Conservation (phyloP, 2,329 filamentous ascomycete species). For the Pestalotiopsis sp. region DNA sequence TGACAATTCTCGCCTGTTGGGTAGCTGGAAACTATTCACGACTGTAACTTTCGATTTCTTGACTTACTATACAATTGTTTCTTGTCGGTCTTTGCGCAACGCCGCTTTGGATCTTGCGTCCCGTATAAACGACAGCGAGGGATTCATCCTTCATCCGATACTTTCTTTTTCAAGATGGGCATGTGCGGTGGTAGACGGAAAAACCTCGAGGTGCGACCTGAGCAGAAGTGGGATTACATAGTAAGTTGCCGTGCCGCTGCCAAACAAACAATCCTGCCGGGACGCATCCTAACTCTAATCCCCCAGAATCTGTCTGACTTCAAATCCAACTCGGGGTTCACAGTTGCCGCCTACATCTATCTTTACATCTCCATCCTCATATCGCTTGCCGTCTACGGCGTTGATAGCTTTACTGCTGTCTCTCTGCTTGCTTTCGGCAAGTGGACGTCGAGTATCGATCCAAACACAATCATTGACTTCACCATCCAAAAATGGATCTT, state of each 20-base stretch:
- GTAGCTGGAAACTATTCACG: slow-evolving; percentile 14
- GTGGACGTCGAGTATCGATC: slow-evolving; percentile 84
- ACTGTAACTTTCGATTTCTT: not conserved
- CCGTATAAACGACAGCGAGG: not conserved
- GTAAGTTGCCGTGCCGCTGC: slow-evolving; percentile 49
- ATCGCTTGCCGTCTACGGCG: slow-evolving; percentile 81
- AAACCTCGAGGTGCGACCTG: slow-evolving; percentile 68
- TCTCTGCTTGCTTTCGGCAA: slow-evolving; percentile 87
- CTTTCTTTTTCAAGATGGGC: slow-evolving; percentile 55
- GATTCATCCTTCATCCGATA: not conserved
- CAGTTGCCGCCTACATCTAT: slow-evolving; percentile 80
- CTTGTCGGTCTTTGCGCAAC: not conserved
- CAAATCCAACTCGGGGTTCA: slow-evolving; percentile 77
- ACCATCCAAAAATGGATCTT: slow-evolving; percentile 93
- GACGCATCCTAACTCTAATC: slow-evolving; percentile 10
- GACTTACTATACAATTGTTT: not conserved
- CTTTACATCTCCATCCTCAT: slow-evolving; percentile 80
- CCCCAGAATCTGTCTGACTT: slow-evolving; percentile 68
- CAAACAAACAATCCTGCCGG: not conserved
- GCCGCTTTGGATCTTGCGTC: not conserved
- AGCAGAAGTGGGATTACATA: slow-evolving; percentile 96
- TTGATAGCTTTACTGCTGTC: slow-evolving; percentile 92
- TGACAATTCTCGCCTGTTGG: slow-evolving; percentile 7
- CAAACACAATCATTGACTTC: slow-evolving; percentile 69
- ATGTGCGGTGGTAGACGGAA: slow-evolving; percentile 64